phyloP scores from a whole-genome alignment of 1,139 yeast genomes.

The Magnusiomyces sp. region DNA sequence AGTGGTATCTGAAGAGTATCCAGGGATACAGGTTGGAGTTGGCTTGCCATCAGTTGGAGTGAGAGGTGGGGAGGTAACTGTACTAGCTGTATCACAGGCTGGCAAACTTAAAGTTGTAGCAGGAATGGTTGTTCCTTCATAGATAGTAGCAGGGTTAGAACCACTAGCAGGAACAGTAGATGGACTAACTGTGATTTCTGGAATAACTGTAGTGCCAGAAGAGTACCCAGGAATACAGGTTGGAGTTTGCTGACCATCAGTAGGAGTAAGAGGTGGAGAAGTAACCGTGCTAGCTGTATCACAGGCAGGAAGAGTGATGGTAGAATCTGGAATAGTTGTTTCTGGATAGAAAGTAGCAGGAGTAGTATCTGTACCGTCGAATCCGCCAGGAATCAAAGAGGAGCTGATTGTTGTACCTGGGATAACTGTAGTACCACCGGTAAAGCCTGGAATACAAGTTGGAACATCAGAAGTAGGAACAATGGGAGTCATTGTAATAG shows the following conservation, averaged over 20 bases:
- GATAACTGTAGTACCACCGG: conserved; percentile 15
- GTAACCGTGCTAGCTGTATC: conserved; percentile 7
- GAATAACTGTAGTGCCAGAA: conserved; percentile 6
- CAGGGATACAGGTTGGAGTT: conserved; percentile 2
- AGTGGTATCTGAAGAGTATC: background rate
- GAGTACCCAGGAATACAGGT: conserved; percentile 4
- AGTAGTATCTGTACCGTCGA: background rate
- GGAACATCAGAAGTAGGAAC: conserved; percentile 3
- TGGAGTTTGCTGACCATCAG: background rate
- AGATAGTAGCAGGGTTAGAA: conserved; percentile 8
- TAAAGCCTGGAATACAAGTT: conserved; percentile 10
- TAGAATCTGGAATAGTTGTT: conserved; percentile 6
- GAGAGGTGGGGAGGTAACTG: background rate
- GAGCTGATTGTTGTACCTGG: conserved; percentile 14
- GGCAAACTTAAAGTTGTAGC: conserved; percentile 7
- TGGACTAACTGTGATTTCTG: background rate
- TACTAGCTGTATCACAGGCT: conserved; percentile 12
- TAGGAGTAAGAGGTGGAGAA: conserved; percentile 1
- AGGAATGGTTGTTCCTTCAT: conserved; percentile 7
- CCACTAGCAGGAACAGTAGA: conserved; percentile 4
- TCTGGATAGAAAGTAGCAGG: conserved; percentile 6
- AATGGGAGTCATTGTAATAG: background rate
- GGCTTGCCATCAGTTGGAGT: background rate
- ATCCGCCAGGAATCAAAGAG: conserved; percentile 1
- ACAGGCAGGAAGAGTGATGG: conserved; percentile 7